Evolutionary conservation across 805 yeast genomes (phyloP), one percentile per base, ranked within the genome.

Genomic region (Candida gorgasii): DNA sequence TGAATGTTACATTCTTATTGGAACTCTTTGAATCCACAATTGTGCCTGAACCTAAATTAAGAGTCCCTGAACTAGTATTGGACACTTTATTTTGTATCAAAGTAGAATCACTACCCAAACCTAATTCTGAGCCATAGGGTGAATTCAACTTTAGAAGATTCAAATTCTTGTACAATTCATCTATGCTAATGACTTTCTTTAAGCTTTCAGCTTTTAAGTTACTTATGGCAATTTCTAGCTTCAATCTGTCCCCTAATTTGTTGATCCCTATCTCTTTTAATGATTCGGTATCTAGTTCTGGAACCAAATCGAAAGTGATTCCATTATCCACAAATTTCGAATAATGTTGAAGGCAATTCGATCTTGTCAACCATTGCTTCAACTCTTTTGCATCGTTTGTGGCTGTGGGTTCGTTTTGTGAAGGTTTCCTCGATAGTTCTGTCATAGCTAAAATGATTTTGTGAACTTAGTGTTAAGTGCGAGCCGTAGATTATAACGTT

Each of bases 161-260:
- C 19, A 49, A 34, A 15, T 35, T 39, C 23, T 47, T 48, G 36
- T 55, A 58, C 16, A 66, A 45, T 8, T 57, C 65, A 19, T 62
- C 62, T 8, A 64, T 49, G 5, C 53, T 43, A n/a, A 64, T 37
- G 5, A 46, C 39, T 31, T 48, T 46, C 32, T 44, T 44, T 5
- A 62, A 45, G n/a, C 44, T 58, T 37, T 63, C 71, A 4, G 66
- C 50, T 35, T 76, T 70, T 43, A 80, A 52, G 31, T 67, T 59
- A 22, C 75, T 67, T 3, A 86, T 70, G 15, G 84, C 82, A 12
- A 78, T 67, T 53, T 83, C 79, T 8, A 92, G 62, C 20, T 84
- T 69, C 15, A 92, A 69, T 19, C 97, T 68, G 59, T 93, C 98
- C 1, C 98, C 97, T 12, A 92, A 78, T 49, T 79, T 84, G n/a